Conservation (phyloP, 169 alveolate genomes). For the Theileria annulata region DNA sequence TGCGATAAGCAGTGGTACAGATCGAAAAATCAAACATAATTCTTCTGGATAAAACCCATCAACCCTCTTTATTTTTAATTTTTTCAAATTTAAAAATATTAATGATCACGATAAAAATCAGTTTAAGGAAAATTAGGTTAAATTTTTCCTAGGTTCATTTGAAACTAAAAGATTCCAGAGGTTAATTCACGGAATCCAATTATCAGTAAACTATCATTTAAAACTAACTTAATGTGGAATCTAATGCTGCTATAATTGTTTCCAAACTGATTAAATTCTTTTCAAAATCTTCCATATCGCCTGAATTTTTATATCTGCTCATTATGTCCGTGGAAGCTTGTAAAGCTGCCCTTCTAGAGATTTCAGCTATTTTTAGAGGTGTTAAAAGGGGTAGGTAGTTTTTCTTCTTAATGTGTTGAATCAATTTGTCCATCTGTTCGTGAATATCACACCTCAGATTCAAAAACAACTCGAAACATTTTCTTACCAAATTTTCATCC, state of each 20-base stretch:
- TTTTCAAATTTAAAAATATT: too few relatives aligned
- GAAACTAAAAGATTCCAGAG: too few relatives aligned
- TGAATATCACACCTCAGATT: conserved; percentile 28
- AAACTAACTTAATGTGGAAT: neutral
- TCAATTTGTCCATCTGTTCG: conserved; percentile 29
- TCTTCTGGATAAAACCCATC: too few relatives aligned
- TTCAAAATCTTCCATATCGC: neutral
- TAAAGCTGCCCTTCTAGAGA: neutral
- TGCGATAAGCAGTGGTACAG: too few relatives aligned
- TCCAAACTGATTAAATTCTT: neutral
- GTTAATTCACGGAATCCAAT: too few relatives aligned
- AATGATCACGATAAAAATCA: too few relatives aligned
- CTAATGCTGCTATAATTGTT: neutral
- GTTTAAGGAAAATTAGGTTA: too few relatives aligned
- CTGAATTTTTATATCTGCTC: too few relatives aligned
- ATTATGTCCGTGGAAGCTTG: neutral
- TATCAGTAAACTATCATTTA: neutral
- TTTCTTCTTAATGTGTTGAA: neutral
- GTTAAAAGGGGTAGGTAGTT: neutral
- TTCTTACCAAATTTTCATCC: neutral
- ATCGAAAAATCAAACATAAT: too few relatives aligned
- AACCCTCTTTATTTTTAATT: too few relatives aligned
- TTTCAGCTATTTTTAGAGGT: conserved; percentile 2
- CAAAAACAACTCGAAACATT: conserved; percentile 52
- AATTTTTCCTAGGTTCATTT: too few relatives aligned